These are phyloP conservation scores for Gyromitra esculenta DNA, from an alignment of 2,329 filamentous ascomycete genomes.

Conservation along the genomic window DNA sequence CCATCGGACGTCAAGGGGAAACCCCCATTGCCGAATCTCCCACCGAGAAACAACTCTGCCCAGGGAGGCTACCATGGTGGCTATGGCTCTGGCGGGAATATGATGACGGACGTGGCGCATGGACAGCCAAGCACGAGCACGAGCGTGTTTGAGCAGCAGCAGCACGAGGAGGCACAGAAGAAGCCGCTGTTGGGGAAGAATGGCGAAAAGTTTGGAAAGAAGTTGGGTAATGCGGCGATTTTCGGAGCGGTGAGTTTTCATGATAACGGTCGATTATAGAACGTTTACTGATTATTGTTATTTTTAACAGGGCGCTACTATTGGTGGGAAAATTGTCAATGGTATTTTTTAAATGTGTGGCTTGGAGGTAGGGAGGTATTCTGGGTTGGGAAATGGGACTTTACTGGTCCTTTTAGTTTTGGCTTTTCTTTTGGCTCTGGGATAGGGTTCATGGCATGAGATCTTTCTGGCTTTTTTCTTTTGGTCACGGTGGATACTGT, in stretches of 20 bases:
- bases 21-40: conserved; percentile 39
- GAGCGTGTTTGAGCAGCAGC: conserved; percentile 48
- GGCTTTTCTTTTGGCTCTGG: not conserved
- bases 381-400: not conserved
- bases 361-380: not conserved
- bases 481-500: not conserved
- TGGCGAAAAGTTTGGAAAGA: conserved; percentile 56
- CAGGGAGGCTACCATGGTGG: conserved; percentile 11
- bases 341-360: conserved; percentile 44
- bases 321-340: conserved; percentile 54
- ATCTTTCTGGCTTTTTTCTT: not conserved
- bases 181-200: conserved; percentile 51
- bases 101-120: conserved; percentile 54
- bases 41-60: conserved; percentile 22
- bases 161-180: conserved; percentile 40
- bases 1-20: not conserved
- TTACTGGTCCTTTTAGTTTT: not conserved
- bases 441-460: not conserved
- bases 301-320: conserved; percentile 47
- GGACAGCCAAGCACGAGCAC: conserved; percentile 6
- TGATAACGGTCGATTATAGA: not conserved
- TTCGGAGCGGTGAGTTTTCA: conserved; percentile 46
- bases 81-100: conserved; percentile 51
- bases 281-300: conserved; percentile 8
- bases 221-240: conserved; percentile 55